A percentile compares a stretch with the other conserved stretches of the same genome.
phyloP scores from a whole-genome alignment of 371 early-diverging fungal genomes.

The Rhizomucor pusillus region DNA sequence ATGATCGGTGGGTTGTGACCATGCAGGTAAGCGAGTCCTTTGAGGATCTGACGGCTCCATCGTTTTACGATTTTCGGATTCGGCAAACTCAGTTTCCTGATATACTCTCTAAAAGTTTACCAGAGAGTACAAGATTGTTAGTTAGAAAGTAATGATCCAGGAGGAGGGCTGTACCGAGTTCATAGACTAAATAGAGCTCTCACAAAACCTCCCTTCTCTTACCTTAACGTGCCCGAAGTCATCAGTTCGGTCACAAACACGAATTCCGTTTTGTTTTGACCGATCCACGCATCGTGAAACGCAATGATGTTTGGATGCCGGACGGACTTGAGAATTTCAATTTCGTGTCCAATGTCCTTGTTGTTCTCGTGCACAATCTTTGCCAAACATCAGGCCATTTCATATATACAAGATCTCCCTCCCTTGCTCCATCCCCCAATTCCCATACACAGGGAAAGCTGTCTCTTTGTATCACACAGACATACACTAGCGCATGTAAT shows the following conservation, averaged over 20 bases:
- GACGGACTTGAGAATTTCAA: slow-evolving; percentile 78
- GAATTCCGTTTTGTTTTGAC: slow-evolving; percentile 63
- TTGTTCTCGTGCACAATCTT: slow-evolving; percentile 63
- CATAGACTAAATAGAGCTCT: no score
- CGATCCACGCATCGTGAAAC: slow-evolving; percentile 76
- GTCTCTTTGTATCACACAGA: no score
- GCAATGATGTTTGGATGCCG: slow-evolving; percentile 88
- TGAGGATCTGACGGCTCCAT: slow-evolving; percentile 83
- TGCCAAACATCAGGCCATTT: no score
- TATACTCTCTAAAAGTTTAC: slow-evolving; percentile 51
- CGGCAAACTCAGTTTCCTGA: slow-evolving; percentile 66
- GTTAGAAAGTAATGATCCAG: no score
- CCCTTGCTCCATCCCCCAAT: slow-evolving; percentile 1
- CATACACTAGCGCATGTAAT: no score
- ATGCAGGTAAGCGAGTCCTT: slow-evolving; percentile 85
- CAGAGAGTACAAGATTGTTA: no score
- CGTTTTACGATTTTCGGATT: slow-evolving; percentile 74
- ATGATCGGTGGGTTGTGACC: slow-evolving; percentile 85
- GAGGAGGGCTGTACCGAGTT: no score
- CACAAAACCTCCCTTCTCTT: no score
- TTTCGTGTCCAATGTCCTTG: slow-evolving; percentile 74
- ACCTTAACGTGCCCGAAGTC: slow-evolving; percentile 81
- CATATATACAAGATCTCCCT: slow-evolving; percentile 28
- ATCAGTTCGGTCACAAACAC: slow-evolving; percentile 94
- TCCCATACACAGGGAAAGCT: no score